Percentiles rank a stretch among this genome's conserved stretches.
Conservation (phyloP, 176 grass and related monocot species). For the Oropetium thomaeum region DNA sequence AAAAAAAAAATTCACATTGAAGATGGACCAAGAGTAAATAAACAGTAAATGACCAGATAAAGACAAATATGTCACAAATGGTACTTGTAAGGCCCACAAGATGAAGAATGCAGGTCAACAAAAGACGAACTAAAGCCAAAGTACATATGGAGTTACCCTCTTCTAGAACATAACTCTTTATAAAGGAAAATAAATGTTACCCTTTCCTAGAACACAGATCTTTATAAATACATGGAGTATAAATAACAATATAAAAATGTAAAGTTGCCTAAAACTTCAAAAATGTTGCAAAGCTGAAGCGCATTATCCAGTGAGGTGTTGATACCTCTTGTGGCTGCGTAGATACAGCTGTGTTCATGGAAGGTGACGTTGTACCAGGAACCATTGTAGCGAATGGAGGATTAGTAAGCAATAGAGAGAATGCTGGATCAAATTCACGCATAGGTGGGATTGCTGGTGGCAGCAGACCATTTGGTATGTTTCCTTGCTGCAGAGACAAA, state of each 20-base stretch:
- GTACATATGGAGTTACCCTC: neutral
- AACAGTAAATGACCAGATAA: neutral
- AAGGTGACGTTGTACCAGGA: conserved; percentile 34
- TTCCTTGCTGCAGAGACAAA: conserved; percentile 47
- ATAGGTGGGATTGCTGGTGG: conserved; percentile 45
- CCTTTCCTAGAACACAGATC: neutral
- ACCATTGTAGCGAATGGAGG: conserved; percentile 44
- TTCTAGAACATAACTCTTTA: neutral
- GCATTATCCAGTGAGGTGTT: neutral
- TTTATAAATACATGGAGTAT: neutral
- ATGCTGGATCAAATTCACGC: conserved; percentile 59
- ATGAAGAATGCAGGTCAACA: neutral
- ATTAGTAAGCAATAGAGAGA: conserved; percentile 58
- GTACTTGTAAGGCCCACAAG: neutral
- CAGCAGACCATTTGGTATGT: conserved; percentile 51
- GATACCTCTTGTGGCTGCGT: conserved; percentile 53
- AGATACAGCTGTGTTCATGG: conserved; percentile 44
- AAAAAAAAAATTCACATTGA: neutral
- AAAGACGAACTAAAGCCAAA: neutral
- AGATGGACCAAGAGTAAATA: neutral
- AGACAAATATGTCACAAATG: neutral
- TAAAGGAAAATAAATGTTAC: neutral
- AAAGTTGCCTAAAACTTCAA: conserved; percentile 1
- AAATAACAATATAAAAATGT: conserved; percentile 3
- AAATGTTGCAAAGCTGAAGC: neutral